Conservation (phyloP, 129 eudicot species). For the Tanacetum coccineum region DNA sequence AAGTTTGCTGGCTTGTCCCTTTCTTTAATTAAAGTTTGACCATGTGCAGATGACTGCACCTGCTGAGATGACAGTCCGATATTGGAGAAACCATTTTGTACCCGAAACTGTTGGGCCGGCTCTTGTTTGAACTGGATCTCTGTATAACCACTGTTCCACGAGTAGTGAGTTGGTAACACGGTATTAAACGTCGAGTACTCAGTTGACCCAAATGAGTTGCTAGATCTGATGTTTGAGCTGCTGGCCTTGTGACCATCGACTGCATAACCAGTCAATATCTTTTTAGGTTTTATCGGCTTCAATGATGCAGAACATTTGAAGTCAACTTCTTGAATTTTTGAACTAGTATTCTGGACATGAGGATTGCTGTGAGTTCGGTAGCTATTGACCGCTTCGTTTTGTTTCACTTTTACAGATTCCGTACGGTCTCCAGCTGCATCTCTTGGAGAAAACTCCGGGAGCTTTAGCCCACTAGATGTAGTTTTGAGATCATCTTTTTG, state of each 20-base stretch:
- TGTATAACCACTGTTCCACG: constrained; percentile 39
- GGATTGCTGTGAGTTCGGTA: constrained; percentile 18
- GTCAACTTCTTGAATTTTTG: constrained; percentile 36
- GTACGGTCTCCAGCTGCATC: constrained; percentile 44
- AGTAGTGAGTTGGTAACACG: constrained; percentile 35
- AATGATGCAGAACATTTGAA: constrained; percentile 29
- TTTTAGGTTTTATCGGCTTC: constrained; percentile 38
- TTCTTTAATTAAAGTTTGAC: constrained; percentile 38
- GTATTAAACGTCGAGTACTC: constrained; percentile 37
- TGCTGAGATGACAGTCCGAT: constrained; percentile 33
- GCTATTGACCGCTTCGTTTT: constrained; percentile 32
- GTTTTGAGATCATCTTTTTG: constrained; percentile 69
- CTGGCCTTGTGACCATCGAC: constrained; percentile 19
- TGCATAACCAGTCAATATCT: constrained; percentile 37
- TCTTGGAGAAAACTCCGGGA: constrained; percentile 44
- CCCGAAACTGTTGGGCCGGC: constrained; percentile 33
- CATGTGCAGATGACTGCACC: constrained; percentile 25
- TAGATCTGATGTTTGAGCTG: constrained; percentile 33
- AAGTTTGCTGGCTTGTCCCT: constrained; percentile 25
- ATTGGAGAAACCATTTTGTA: constrained; percentile 33
- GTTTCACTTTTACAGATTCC: constrained; percentile 31
- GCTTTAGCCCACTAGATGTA: constrained; percentile 47
- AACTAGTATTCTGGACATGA: constrained; percentile 6
- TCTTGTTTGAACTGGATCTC: constrained; percentile 53
- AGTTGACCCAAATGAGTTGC: constrained; percentile 36